A percentile compares a stretch with the other conserved stretches of the same genome.
phyloP scores from a whole-genome alignment of 2,329 filamentous ascomycete genomes.

The Apiospora pterosperma region DNA sequence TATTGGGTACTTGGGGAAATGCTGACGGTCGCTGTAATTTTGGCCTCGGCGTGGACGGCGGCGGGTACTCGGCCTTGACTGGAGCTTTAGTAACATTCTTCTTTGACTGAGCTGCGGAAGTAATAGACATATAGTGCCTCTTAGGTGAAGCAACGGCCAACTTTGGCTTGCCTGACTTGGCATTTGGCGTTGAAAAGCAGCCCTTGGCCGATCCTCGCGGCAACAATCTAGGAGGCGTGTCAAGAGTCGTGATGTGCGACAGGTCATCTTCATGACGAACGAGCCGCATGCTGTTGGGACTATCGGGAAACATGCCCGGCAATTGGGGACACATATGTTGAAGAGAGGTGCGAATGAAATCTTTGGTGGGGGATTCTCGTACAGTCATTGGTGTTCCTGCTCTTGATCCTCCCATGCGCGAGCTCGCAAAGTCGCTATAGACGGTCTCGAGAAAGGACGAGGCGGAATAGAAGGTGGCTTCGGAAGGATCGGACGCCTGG shows the following conservation, averaged over 20 bases:
- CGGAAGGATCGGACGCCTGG: slow-evolving; percentile 72
- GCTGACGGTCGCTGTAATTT: slow-evolving; percentile 66
- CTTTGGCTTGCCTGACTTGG: slow-evolving; percentile 24
- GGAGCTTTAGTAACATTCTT: slow-evolving; percentile 42
- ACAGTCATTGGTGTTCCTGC: slow-evolving; percentile 68
- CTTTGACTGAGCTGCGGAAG: slow-evolving; percentile 42
- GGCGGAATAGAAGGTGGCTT: slow-evolving; percentile 73
- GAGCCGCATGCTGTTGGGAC: slow-evolving; percentile 39
- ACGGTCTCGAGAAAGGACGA: slow-evolving; percentile 74
- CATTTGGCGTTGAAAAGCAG: not conserved
- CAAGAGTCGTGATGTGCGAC: slow-evolving; percentile 19
- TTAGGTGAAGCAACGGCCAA: slow-evolving; percentile 25
- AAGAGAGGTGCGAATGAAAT: slow-evolving; percentile 39
- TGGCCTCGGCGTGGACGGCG: slow-evolving; percentile 56
- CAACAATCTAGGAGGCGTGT: slow-evolving; percentile 22
- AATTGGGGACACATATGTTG: slow-evolving; percentile 18
- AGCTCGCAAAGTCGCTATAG: slow-evolving; percentile 61
- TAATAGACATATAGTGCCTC: slow-evolving; percentile 42
- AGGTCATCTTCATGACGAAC: slow-evolving; percentile 31
- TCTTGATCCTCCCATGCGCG: slow-evolving; percentile 59
- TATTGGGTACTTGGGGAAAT: slow-evolving; percentile 70
- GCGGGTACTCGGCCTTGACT: slow-evolving; percentile 46
- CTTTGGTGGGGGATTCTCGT: slow-evolving; percentile 41
- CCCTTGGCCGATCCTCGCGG: not conserved
- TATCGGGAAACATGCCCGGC: slow-evolving; percentile 25